Evolutionary conservation across 75 land plant genomes (phyloP).

Genomic region (Selaginella tamariscina): DNA sequence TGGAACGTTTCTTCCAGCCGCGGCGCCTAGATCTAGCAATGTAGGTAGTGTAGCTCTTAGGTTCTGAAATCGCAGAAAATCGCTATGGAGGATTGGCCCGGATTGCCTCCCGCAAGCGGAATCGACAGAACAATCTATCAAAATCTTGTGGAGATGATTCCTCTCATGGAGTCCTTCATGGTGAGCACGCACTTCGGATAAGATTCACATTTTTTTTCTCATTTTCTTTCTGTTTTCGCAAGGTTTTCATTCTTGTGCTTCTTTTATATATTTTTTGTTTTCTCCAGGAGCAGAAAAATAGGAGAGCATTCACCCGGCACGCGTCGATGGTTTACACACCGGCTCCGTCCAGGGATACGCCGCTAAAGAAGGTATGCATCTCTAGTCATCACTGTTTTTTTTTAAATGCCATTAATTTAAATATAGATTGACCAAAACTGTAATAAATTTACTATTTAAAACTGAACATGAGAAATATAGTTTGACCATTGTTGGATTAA

Average conservation of each 20-base stretch:
- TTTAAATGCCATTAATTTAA: too few species aligned
- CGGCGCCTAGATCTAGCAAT: neutral
- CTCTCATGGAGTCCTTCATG: slow-evolving; percentile 66
- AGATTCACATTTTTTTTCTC: neutral
- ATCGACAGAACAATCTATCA: slow-evolving; percentile 42
- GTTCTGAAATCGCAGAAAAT: neutral
- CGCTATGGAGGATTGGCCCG: neutral
- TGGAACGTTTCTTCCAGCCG: neutral
- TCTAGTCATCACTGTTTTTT: neutral
- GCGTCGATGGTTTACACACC: slow-evolving; percentile 60
- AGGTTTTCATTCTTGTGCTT: slow-evolving; percentile 13
- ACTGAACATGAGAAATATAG: neutral
- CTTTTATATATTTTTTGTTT: neutral
- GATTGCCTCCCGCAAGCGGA: neutral
- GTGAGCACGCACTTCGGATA: slow-evolving; percentile 17
- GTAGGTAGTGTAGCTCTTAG: neutral
- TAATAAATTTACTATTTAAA: neutral
- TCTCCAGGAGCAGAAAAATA: slow-evolving; percentile 42
- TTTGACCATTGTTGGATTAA: too few species aligned
- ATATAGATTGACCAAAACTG: too few species aligned
- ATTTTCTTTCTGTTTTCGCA: neutral
- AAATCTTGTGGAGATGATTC: slow-evolving; percentile 64
- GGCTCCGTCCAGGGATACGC: slow-evolving; percentile 35
- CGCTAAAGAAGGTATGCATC: slow-evolving; percentile 34
- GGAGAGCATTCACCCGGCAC: slow-evolving; percentile 37